A percentile compares a stretch with the other conserved stretches of the same genome.
Conservation (phyloP, 2,329 filamentous ascomycete genomes). For the Talaromyces amestolkiae region DNA sequence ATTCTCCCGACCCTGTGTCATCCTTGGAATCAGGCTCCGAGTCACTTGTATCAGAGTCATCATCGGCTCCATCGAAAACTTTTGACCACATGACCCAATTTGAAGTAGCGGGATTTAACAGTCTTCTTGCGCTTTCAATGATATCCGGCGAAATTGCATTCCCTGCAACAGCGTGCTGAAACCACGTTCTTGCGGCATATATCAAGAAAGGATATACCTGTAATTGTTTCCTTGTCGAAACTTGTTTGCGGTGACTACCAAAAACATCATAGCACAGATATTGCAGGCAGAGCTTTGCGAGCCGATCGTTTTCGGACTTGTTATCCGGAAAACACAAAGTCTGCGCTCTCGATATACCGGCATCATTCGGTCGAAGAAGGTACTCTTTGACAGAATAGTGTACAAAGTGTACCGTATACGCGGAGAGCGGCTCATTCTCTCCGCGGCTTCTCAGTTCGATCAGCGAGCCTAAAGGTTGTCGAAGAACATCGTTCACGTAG, state of each 20-base stretch:
- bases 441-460: background rate
- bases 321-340: background rate
- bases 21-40: background rate
- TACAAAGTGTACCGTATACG: background rate
- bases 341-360: background rate
- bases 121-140: background rate
- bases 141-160: background rate
- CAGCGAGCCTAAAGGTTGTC: background rate
- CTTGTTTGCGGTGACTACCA: background rate
- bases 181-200: constrained; percentile 4
- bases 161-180: background rate
- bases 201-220: background rate
- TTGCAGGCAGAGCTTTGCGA: background rate
- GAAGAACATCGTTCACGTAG: background rate
- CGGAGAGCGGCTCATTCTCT: background rate
- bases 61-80: background rate
- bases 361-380: background rate
- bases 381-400: background rate
- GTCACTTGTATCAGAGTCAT: background rate
- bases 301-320: background rate
- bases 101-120: background rate
- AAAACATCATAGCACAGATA: background rate
- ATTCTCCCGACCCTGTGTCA: background rate
- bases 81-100: background rate
- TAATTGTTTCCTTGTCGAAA: background rate